Base-by-base conservation (phyloP, 2,329 filamentous ascomycete species). In the Epichloe gansuensis region DNA sequence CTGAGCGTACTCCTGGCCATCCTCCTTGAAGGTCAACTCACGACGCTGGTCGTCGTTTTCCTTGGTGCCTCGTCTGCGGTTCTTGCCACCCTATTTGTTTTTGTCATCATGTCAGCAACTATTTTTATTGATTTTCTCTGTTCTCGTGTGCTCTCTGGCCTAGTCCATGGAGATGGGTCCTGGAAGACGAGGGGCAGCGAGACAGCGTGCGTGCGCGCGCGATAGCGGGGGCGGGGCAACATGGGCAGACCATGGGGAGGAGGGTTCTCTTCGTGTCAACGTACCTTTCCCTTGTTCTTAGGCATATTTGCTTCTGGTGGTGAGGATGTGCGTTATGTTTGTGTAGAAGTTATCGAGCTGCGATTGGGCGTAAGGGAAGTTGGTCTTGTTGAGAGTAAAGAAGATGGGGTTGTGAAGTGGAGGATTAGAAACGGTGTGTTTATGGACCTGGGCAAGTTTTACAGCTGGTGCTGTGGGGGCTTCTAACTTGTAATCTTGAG, bases 11-110 rank as follows among this genome's bases (percentile, higher is more conserved):
- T 71, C 84, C 77, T 97, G 91, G 61, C 91, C 91, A 68, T 97
- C 91, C 71, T 97, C 93, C 76, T 96, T 96, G 84, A 97, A 97
- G 66, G 89, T 91, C 65, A 97, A 80, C 73, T 97, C 91, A 72
- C 91, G 90, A 80, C 96, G 96, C 77, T 96, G 90, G 69, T 96
- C 95, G 78, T 97, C 93, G 75, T 93, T 94, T 76, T 95, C 89
- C 81, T 95, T 95, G 85, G 96, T 97, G 75, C 91, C 91, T 76
- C 93, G 83, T 82, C 91, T 86, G 74, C 91, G 80, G 76, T 97
- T 97, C 81, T 97, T 97, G 76, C 91, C 91, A 72, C 91, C 91
- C 89, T 93, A 64, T 80, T 79, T 63, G 38, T 47, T 52, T 52
- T 15, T 15, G 44, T 6, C 34, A 42, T 41, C 35, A 42, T 42